These are phyloP conservation scores for Teratosphaeria nubilosa DNA, from an alignment of 2,329 filamentous ascomycete species.

Conservation along the genomic window DNA sequence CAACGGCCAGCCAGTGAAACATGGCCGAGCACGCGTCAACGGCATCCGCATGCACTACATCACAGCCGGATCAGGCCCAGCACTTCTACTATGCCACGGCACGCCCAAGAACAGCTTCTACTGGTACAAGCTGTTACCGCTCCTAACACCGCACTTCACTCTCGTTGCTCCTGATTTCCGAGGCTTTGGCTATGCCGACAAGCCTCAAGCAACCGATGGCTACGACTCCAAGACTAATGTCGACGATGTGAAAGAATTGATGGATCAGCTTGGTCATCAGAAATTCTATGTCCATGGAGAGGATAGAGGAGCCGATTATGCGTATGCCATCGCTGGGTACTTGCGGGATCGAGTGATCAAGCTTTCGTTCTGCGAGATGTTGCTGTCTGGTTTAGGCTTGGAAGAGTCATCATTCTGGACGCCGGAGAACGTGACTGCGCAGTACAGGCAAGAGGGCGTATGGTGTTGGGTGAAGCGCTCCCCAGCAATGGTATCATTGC, in stretches of 20 bases:
- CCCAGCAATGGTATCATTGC: not conserved
- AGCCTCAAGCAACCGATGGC: constrained; percentile 28
- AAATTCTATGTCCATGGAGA: constrained; percentile 28
- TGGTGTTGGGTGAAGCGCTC: constrained; percentile 23
- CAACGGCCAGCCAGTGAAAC: constrained; percentile 16
- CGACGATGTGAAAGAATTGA: constrained; percentile 26
- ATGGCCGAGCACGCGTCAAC: constrained; percentile 23
- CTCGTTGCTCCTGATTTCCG: constrained; percentile 29
- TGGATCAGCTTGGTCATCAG: constrained; percentile 25
- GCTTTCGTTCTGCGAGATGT: constrained; percentile 26
- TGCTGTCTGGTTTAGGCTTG: constrained; percentile 22
- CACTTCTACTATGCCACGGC: constrained; percentile 23
- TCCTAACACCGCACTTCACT: constrained; percentile 27
- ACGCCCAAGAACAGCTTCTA: constrained; percentile 27
- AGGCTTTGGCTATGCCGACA: constrained; percentile 31
- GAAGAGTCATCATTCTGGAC: constrained; percentile 25
- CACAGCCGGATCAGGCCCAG: constrained; percentile 21
- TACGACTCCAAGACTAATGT: constrained; percentile 29
- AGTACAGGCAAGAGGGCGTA: constrained; percentile 24
- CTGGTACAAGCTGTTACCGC: constrained; percentile 27
- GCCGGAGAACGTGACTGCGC: constrained; percentile 22
- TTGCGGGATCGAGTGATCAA: constrained; percentile 24
- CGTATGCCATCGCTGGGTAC: constrained; percentile 25
- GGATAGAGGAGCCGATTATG: constrained; percentile 27
- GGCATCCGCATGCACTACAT: constrained; percentile 26